phyloP scores from a whole-genome alignment of 2,329 filamentous ascomycete genomes.

The Dactylellina haptotyla region DNA sequence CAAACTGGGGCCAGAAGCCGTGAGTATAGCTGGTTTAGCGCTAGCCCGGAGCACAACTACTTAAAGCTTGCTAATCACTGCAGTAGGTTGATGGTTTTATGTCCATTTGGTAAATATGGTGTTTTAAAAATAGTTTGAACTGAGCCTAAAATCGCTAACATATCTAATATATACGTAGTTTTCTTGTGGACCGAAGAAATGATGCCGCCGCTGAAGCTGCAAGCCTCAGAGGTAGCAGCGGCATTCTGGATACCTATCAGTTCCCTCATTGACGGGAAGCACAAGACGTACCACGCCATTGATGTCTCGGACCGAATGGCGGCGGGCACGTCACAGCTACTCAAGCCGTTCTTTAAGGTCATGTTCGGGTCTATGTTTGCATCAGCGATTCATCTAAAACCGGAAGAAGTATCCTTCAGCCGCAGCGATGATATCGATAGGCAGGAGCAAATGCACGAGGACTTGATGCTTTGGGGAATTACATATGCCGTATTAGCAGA shows the following conservation, averaged over 20 bases:
- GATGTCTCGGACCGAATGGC: constrained; percentile 72
- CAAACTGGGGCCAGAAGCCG: constrained; percentile 73
- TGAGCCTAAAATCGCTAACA: not conserved
- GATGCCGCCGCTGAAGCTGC: constrained; percentile 70
- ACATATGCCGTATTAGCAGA: constrained; percentile 75
- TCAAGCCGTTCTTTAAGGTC: constrained; percentile 67
- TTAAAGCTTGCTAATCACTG: constrained; percentile 6
- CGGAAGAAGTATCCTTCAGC: constrained; percentile 69
- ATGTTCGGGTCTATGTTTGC: constrained; percentile 75
- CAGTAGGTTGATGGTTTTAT: constrained; percentile 73
- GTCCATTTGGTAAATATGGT: constrained; percentile 62
- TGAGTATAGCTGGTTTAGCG: constrained; percentile 60
- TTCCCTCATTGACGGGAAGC: constrained; percentile 69
- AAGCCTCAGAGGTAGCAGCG: constrained; percentile 74
- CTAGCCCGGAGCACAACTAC: not conserved
- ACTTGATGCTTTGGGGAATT: constrained; percentile 73
- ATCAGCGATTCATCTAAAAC: constrained; percentile 71
- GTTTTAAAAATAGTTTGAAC: not conserved
- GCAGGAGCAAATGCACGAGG: constrained; percentile 59
- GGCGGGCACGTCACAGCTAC: constrained; percentile 67
- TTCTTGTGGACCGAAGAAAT: constrained; percentile 71
- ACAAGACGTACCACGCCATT: constrained; percentile 72
- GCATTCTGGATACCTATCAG: constrained; percentile 75
- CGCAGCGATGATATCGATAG: constrained; percentile 68
- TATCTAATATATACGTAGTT: constrained; percentile 63